phyloP scores from a whole-genome alignment of 768 basidiomycete genomes.

The Coprinopsis sp. region DNA sequence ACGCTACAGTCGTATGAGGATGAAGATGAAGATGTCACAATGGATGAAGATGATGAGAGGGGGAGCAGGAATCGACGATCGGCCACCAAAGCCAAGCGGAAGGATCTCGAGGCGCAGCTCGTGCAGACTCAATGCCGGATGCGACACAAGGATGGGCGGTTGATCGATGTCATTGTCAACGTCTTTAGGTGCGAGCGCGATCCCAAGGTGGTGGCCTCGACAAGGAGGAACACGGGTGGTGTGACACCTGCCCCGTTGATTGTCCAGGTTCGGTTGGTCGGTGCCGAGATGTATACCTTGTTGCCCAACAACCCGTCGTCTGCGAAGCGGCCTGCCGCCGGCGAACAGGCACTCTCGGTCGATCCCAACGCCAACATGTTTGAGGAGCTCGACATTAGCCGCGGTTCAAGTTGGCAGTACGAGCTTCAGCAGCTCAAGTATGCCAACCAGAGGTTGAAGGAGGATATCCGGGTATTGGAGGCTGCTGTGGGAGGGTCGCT shows the following conservation, averaged over 20 bases:
- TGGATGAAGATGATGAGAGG: too few relatives aligned
- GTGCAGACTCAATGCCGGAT: slow-evolving; percentile 7
- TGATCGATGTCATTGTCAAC: slow-evolving; percentile 16
- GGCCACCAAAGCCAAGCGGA: not conserved
- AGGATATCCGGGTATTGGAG: slow-evolving; percentile 44
- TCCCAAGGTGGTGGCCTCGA: slow-evolving; percentile 6
- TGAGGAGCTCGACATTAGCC: slow-evolving; percentile 60
- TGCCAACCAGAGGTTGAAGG: slow-evolving; percentile 58
- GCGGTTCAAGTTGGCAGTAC: slow-evolving; percentile 89
- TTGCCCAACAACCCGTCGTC: not conserved
- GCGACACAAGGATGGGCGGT: slow-evolving; percentile 24
- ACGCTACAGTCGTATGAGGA: too few relatives aligned
- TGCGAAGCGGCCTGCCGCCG: not conserved
- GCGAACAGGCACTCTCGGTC: not conserved
- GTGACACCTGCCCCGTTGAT: slow-evolving; percentile 34
- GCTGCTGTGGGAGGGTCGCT: slow-evolving; percentile 4
- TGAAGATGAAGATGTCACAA: too few relatives aligned
- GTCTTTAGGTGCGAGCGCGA: slow-evolving; percentile 24
- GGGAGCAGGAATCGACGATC: slow-evolving; percentile 3
- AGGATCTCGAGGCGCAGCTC: not conserved
- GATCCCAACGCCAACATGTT: slow-evolving; percentile 6
- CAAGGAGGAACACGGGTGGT: slow-evolving; percentile 8
- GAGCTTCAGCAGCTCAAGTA: slow-evolving; percentile 82
- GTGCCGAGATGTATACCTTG: slow-evolving; percentile 17
- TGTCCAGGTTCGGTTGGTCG: slow-evolving; percentile 32